Percentiles rank a stretch among this genome's conserved stretches.
These are phyloP conservation scores for Cyclotella baltica DNA, from an alignment of 108 stramenopile genomes.

Conservation along the genomic window DNA sequence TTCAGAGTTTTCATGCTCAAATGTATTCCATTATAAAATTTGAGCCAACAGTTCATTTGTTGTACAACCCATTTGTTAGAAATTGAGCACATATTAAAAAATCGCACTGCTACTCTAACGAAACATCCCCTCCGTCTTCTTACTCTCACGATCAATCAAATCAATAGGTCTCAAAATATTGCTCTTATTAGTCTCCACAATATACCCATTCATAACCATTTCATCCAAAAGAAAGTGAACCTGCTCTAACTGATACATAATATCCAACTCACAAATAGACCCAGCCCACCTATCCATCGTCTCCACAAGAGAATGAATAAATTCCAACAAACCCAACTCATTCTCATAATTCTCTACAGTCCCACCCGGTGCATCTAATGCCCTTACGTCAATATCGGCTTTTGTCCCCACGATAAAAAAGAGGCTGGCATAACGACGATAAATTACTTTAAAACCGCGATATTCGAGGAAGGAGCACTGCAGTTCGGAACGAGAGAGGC, in stretches of 20 bases:
- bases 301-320: constrained; percentile 94
- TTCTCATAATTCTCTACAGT: constrained; percentile 87
- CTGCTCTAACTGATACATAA: constrained; percentile 97
- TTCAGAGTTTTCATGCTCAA: too few species aligned
- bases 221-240: constrained; percentile 96
- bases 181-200: constrained; percentile 92
- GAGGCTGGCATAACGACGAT: constrained; percentile 93
- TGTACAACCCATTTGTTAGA: too few species aligned
- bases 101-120: constrained; percentile 70
- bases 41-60: background rate
- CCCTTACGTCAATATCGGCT: constrained; percentile 70
- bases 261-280: constrained; percentile 93
- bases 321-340: constrained; percentile 95
- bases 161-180: constrained; percentile 90
- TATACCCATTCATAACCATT: constrained; percentile 95
- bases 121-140: constrained; percentile 91
- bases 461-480: constrained; percentile 97
- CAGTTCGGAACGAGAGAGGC: constrained; percentile 89
- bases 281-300: constrained; percentile 91
- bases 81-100: too few species aligned
- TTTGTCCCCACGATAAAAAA: constrained; percentile 97
- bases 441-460: constrained; percentile 95
- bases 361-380: constrained; percentile 7
- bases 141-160: constrained; percentile 89
- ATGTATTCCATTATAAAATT: background rate